Percentiles rank a stretch among this genome's conserved stretches.
phyloP scores from a whole-genome alignment of 345 rosid species.

The Gossypium australe region DNA sequence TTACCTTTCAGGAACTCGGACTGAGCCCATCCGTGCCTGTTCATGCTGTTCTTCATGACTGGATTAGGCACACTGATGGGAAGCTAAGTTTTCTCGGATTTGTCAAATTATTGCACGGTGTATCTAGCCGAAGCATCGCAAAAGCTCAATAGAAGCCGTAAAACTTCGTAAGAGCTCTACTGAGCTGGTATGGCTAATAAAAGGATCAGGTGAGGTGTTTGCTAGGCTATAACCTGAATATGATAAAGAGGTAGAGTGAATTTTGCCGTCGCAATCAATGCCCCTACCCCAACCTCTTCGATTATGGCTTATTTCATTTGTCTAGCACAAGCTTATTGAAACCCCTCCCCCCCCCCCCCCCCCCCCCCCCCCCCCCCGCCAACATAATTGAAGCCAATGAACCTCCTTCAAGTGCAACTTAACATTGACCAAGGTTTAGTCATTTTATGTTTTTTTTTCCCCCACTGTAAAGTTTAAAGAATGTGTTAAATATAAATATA shows the following conservation, averaged over 20 bases:
- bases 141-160: slow-evolving; percentile 42
- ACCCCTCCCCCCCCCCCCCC: too few relatives aligned
- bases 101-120: slow-evolving; percentile 80
- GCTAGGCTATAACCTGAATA: not conserved
- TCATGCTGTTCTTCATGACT: slow-evolving; percentile 84
- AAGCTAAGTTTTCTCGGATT: slow-evolving; percentile 92
- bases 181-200: slow-evolving; percentile 17
- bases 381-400: not conserved
- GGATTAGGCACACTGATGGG: slow-evolving; percentile 95
- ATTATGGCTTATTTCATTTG: slow-evolving; percentile 5
- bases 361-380: too few relatives aligned
- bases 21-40: slow-evolving; percentile 84
- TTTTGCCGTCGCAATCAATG: not conserved
- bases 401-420: not conserved
- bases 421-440: slow-evolving; percentile 13
- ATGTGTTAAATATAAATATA: slow-evolving; percentile 20
- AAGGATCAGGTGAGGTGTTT: not conserved
- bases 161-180: slow-evolving; percentile 12
- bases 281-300: not conserved
- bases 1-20: slow-evolving; percentile 73
- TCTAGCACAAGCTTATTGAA: not conserved
- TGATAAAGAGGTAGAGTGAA: not conserved
- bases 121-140: slow-evolving; percentile 55
- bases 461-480: slow-evolving; percentile 31
- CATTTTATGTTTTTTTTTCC: slow-evolving; percentile 7